These are phyloP conservation scores for Didymella arachidicola DNA, from an alignment of 2,329 filamentous ascomycete genomes.

Conservation along the genomic window DNA sequence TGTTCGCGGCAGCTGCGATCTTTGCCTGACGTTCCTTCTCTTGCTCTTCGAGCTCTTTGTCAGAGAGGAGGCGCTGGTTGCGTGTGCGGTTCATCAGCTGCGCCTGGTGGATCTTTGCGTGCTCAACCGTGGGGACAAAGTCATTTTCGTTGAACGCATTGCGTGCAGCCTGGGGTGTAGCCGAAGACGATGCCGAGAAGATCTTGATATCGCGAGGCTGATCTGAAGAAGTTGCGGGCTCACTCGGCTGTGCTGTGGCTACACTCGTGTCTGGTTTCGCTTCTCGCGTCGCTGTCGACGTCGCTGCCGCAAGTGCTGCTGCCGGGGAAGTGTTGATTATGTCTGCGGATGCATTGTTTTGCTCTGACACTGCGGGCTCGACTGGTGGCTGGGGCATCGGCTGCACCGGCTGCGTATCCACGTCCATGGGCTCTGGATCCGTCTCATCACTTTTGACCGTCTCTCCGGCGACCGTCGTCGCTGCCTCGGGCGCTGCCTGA, in stretches of 20 bases:
- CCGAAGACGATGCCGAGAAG: constrained; percentile 77
- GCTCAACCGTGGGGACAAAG: constrained; percentile 77
- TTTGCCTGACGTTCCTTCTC: constrained; percentile 71
- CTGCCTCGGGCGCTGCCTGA: constrained; percentile 36
- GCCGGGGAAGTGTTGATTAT: constrained; percentile 30
- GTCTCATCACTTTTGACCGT: constrained; percentile 33
- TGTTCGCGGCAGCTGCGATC: constrained; percentile 66
- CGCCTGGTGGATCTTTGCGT: constrained; percentile 77
- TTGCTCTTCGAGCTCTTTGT: constrained; percentile 78
- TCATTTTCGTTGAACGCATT: constrained; percentile 73
- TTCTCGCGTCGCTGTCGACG: constrained; percentile 29
- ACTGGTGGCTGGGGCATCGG: constrained; percentile 14
- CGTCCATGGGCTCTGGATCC: constrained; percentile 42
- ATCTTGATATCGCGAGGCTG: constrained; percentile 67
- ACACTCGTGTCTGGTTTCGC: constrained; percentile 20
- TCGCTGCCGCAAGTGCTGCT: constrained; percentile 33
- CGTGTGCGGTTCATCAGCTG: constrained; percentile 67
- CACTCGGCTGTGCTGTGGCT: constrained; percentile 25
- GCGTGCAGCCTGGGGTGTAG: constrained; percentile 77
- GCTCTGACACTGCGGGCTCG: constrained; percentile 26
- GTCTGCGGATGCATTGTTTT: constrained; percentile 26
- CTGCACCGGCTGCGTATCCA: constrained; percentile 32
- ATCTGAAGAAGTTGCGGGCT: constrained; percentile 22
- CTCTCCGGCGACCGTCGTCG: constrained; percentile 37
- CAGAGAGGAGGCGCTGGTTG: constrained; percentile 81